phyloP scores from a whole-genome alignment of 2,329 filamentous ascomycete species.

The Fusarium musae region DNA sequence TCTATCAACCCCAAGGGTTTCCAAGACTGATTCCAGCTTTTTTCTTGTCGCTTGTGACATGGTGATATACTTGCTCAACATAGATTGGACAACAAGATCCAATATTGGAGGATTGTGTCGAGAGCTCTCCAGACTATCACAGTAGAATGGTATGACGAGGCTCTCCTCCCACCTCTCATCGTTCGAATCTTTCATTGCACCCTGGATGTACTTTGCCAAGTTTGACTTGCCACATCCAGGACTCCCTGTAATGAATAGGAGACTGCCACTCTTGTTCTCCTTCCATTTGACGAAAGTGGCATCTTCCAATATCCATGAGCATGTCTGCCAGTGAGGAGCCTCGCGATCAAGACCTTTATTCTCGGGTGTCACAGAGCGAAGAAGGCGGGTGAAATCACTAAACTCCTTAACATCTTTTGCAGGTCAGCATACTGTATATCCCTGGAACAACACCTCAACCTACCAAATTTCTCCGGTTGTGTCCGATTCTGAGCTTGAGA shows the following conservation, averaged over 20 bases:
- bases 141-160: constrained; percentile 35
- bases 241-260: constrained; percentile 35
- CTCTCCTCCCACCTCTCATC: constrained; percentile 7
- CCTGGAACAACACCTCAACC: not conserved
- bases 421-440: not conserved
- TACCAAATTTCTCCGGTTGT: constrained; percentile 22
- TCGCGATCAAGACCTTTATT: constrained; percentile 35
- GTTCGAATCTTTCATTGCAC: constrained; percentile 16
- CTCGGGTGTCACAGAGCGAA: constrained; percentile 28
- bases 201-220: constrained; percentile 36
- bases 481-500: constrained; percentile 17
- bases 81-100: constrained; percentile 25
- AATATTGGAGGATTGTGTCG: constrained; percentile 33
- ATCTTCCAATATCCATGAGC: constrained; percentile 31
- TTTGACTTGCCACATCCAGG: constrained; percentile 38
- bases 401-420: constrained; percentile 22
- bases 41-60: constrained; percentile 15
- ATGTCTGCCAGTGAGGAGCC: constrained; percentile 31
- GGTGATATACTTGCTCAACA: constrained; percentile 21
- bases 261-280: constrained; percentile 12
- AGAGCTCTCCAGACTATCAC: constrained; percentile 35
- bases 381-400: constrained; percentile 15
- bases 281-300: constrained; percentile 27
- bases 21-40: constrained; percentile 20
- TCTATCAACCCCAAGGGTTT: constrained; percentile 9